Evolutionary conservation across 208 protist genomes (phyloP).

Genomic region (Trypanosoma boissoni): DNA sequence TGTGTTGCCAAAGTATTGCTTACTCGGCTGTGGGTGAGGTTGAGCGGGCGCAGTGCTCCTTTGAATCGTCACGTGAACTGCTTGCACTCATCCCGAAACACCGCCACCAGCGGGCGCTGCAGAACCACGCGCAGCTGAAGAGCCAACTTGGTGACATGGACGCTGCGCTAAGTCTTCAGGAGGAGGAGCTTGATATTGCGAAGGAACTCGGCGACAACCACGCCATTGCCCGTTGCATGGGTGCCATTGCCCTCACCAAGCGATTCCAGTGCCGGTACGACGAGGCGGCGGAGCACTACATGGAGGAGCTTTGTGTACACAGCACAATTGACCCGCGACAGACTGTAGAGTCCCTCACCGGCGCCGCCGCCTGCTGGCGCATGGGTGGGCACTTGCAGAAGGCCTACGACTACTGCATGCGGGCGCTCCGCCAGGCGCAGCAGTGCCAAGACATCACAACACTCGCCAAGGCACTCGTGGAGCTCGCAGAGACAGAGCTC

Average conservation of each 20-base stretch:
- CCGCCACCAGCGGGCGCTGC: constrained; percentile 39
- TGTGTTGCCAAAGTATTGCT: constrained; percentile 47
- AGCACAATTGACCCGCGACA: constrained; percentile 36
- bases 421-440: constrained; percentile 19
- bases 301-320: constrained; percentile 39
- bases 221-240: constrained; percentile 32
- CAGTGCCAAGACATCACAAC: constrained; percentile 32
- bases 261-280: constrained; percentile 37
- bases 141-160: constrained; percentile 50
- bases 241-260: constrained; percentile 45
- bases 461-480: constrained; percentile 43
- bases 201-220: constrained; percentile 36
- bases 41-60: constrained; percentile 14
- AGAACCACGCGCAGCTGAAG: constrained; percentile 54
- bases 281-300: constrained; percentile 33
- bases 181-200: constrained; percentile 38
- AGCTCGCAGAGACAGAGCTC: constrained; percentile 45
- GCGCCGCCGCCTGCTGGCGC: constrained; percentile 34
- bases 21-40: constrained; percentile 42
- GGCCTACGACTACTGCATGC: constrained; percentile 24
- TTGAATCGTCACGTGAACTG: constrained; percentile 24
- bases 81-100: constrained; percentile 29
- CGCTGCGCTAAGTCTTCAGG: constrained; percentile 35
- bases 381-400: constrained; percentile 34
- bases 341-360: constrained; percentile 46